Evolutionary conservation across 345 rosid species (phyloP), one percentile per base, ranked within the genome.

Genomic region (Melaleuca alternifolia): DNA sequence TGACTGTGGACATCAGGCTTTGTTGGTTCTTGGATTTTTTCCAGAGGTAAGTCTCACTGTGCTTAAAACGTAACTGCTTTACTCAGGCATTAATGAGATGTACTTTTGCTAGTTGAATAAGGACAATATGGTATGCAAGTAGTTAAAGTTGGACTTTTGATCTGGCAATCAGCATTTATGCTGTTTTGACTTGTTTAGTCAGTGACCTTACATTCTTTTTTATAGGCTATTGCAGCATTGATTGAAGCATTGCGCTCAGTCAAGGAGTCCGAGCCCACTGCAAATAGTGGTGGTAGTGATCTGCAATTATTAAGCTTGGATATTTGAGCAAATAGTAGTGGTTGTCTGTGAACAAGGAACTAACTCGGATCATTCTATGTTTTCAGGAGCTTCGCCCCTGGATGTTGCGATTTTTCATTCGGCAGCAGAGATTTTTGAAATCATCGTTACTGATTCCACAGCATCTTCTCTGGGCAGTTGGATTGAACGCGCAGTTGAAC

Each of bases 321-420:
- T 71, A 71, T 71, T 41, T 52, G 88, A 83, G 46, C 89, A 75
- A 86, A 71, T 48, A 71, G 26, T 18, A 71, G 79, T 41, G n/a
- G 54, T 16, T 88, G 83, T 82, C 61, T 88, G 85, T 84, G 89
- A 88, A 83, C 90, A 83, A 85, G 85, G 83, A 90, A 71, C 81
- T 71, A 37, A 71, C 48, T 71, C 13, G 11, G 48, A 18, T 71
- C 23, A 44, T 87, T 50, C 23, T 89, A 57, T 85, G 62, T 86
- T 83, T 91, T 90, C 95, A 97, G 99, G 99, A 77, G 93, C 94
- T 87, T 93, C 98, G 51, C 98, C 99, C 3, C 92, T 94, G 87
- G 94, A 93, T 92, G 94, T 97, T 91, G 99, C 99, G 46, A 96
- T 94, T 89, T 94, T 96, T 90, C 99, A 96, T 92, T 95, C 99